Evolutionary conservation across 345 rosid species (phyloP), one percentile per base, ranked within the genome.

Genomic region (Garcia nutans): DNA sequence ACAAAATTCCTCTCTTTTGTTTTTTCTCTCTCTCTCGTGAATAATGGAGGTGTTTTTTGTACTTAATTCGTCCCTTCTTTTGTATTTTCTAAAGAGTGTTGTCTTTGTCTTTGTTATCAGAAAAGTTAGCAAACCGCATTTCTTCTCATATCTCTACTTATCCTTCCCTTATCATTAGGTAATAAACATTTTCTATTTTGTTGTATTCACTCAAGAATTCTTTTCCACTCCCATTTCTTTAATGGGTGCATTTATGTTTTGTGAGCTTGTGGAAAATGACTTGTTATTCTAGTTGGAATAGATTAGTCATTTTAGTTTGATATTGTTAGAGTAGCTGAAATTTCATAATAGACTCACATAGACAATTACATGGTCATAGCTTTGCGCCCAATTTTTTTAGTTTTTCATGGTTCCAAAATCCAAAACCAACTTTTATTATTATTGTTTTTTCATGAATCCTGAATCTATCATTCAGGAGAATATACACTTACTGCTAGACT

Each of bases 81-180:
- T 83, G 89, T 80, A 79, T 81, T 82, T 65, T 73, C 77, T 3
- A 59, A 72, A 74, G 90, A 83, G 75, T 55, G 44, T 28, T 28
- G 93, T 91, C 87, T 72, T 49, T 85, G 69, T 91, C 91, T 66
- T 41, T 76, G 82, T 17, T 70, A 0, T 69, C 79, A 77, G 71
- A 75, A 79, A 75, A 65, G 24, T 0, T 79, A 74, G 86, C 85
- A 16, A 81, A 80, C 76, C 64, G n/a, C n/a, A 77, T 83, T 73
- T 37, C 41, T 80, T 79, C 59, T 6, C 22, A 65, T 69, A 61
- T 62, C 70, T 13, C 26, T 2, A 28, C 54, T 67, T 73, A 69
- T 19, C 67, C 85, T 31, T 74, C 13, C 67, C 85, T 31, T 74
- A 63, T 74, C 67, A 77, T 77, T 75, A 20, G 55, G 60, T 52